Evolutionary conservation across 75 land plant genomes (phyloP).

Genomic region (Cunninghamia lanceolata): DNA sequence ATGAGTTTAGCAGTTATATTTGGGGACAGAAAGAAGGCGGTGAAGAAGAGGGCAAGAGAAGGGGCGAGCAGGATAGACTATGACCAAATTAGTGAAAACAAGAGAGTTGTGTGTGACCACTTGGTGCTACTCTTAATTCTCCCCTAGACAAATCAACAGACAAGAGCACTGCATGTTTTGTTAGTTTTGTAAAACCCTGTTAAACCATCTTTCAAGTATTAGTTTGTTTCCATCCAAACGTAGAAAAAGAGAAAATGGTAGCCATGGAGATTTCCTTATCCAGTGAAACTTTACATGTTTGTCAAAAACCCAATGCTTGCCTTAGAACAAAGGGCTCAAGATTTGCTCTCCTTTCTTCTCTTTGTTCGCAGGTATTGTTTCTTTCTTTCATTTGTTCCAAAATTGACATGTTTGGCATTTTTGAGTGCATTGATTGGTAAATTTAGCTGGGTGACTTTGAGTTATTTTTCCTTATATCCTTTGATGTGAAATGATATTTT

Average conservation of each 20-base stretch:
- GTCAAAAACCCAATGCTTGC: neutral
- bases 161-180: too few species aligned
- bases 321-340: neutral
- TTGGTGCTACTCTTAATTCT: too few species aligned
- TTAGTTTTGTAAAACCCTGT: neutral
- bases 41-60: too few species aligned
- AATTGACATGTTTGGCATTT: too few species aligned
- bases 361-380: neutral
- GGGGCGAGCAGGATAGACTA: too few species aligned
- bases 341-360: neutral
- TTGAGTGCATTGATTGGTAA: neutral
- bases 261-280: neutral
- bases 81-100: too few species aligned
- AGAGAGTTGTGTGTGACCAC: too few species aligned
- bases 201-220: neutral
- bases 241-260: neutral
- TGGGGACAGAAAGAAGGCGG: too few species aligned
- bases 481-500: neutral
- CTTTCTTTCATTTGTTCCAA: neutral
- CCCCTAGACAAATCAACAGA: too few species aligned
- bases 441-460: neutral
- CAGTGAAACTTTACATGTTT: neutral
- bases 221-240: neutral
- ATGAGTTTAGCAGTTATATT: too few species aligned
- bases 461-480: neutral